Evolutionary conservation across 768 basidiomycete genomes (phyloP).

Genomic region (Mycena metata): DNA sequence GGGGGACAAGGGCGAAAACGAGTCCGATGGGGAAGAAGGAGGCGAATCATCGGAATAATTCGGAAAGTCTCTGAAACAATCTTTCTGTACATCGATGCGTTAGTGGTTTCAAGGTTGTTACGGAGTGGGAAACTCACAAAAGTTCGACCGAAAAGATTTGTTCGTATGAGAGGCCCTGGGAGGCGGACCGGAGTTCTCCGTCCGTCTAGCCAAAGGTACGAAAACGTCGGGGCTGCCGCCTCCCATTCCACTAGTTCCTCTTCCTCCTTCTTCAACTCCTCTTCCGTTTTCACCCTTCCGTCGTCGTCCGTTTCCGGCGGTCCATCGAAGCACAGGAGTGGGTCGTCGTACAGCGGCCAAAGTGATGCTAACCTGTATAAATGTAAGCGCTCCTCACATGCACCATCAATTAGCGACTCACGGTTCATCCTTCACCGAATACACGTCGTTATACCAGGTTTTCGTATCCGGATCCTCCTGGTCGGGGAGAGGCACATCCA

Average conservation of each 20-base stretch:
- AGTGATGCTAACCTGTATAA: constrained; percentile 11
- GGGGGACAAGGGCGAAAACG: constrained; percentile 24
- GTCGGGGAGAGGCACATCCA: constrained; percentile 2
- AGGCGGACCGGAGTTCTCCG: neutral
- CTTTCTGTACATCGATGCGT: constrained; percentile 7
- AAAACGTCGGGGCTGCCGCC: constrained; percentile 4
- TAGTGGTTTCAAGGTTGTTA: neutral
- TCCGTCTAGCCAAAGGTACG: constrained; percentile 20
- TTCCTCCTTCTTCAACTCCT: too few relatives aligned
- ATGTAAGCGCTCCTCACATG: constrained; percentile 6
- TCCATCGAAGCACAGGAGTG: constrained; percentile 11
- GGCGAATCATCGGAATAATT: constrained; percentile 25
- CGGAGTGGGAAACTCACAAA: neutral
- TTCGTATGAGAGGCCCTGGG: constrained; percentile 9
- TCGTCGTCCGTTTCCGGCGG: too few relatives aligned
- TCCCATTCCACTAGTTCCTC: constrained; percentile 11
- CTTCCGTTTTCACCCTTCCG: too few relatives aligned
- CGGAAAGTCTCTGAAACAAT: constrained; percentile 29
- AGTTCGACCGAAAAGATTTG: constrained; percentile 29
- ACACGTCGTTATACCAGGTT: constrained; percentile 1
- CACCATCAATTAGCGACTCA: neutral
- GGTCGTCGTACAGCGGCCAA: constrained; percentile 28
- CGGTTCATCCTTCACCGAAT: constrained; percentile 23
- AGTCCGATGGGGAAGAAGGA: constrained; percentile 21
- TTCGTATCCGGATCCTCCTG: constrained; percentile 23